Base-by-base conservation (phyloP, 2,329 filamentous ascomycete genomes). In the Chrysoporthe cubensis region DNA sequence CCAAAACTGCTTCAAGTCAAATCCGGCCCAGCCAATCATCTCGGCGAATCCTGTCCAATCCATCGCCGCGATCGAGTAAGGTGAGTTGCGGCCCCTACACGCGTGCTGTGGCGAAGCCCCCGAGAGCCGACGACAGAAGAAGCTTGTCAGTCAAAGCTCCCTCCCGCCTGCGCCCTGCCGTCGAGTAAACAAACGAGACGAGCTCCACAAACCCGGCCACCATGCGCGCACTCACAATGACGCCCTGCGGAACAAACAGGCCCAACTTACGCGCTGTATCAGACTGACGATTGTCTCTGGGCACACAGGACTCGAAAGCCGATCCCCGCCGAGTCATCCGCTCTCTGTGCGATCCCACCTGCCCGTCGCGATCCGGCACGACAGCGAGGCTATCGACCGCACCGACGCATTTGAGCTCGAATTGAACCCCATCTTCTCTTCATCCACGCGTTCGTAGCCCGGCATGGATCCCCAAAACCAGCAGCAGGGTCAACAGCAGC, bases 381-480 rank as follows among this genome's bases (percentile, higher is more conserved):
- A 59, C 54, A 42, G 2, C 65, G 40, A 65, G 50, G 50, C 46
- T 48, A 40, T 56, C 34, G 34, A 56, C 64, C 54, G 59, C 62
- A 62, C 62, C 26, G 50, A 57, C 58, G 14, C 56, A 13, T 62
- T 40, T 57, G 62, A 68, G 42, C 54, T 50, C 60, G 44, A 57
- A 43, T 60, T 37, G 21, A 34, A 62, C 16, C 26, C 26, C 14
- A 3, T 50, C 34, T 18, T 56, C 16, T 43, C 43, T 54, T 63
- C 44, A 11, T 42, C 26, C 61, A 58, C 42, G 54, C 26, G 3
- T 16, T 66, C 62, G 46, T 43, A 57, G 48, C 50, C 71, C 72
- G 78, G 70, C 73, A 89, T 89, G 87, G 87, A 89, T 73, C 80
- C 79, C 32, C 80, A 85, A 74, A 80, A 84, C 71, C 81, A 85